Conservation (phyloP, 1,139 yeast genomes). For the Dujonia santamariae region DNA sequence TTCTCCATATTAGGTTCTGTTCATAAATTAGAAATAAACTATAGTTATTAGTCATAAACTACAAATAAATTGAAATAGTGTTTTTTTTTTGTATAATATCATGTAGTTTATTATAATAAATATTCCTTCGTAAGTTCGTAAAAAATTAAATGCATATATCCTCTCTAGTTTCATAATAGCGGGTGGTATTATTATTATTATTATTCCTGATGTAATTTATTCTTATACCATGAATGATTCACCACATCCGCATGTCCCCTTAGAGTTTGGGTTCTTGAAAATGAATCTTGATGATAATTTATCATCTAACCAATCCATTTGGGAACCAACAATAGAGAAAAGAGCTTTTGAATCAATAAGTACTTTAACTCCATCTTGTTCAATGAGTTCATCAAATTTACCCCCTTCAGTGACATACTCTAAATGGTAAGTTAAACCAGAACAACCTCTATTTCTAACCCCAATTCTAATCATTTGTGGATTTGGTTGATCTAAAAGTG, state of each 20-base stretch:
- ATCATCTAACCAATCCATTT: conserved; percentile 98
- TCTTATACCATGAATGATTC: conserved; percentile 90
- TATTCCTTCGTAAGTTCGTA: no score
- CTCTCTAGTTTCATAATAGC: no score
- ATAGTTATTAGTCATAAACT: no score
- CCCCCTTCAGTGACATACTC: conserved; percentile 90
- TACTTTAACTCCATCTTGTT: conserved; percentile 91
- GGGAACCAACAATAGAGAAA: conserved; percentile 92
- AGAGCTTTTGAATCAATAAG: conserved; percentile 93
- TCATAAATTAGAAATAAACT: no score
- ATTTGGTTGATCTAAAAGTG: conserved; percentile 70
- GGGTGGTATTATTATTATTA: no score
- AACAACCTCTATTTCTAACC: conserved; percentile 94
- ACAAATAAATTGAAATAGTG: no score
- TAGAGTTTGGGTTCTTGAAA: conserved; percentile 91
- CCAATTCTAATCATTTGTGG: conserved; percentile 91
- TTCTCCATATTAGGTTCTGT: no score
- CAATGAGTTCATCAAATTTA: conserved; percentile 88
- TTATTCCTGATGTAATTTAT: no score
- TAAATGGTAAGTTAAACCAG: conserved; percentile 87
- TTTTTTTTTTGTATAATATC: no score
- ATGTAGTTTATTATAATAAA: no score
- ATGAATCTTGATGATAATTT: conserved; percentile 85
- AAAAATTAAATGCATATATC: no score
- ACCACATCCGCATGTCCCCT: conserved; percentile 98